These are phyloP conservation scores for Malassezia yamatoensis DNA, from an alignment of 1,284 basidiomycete species.

Conservation along the genomic window DNA sequence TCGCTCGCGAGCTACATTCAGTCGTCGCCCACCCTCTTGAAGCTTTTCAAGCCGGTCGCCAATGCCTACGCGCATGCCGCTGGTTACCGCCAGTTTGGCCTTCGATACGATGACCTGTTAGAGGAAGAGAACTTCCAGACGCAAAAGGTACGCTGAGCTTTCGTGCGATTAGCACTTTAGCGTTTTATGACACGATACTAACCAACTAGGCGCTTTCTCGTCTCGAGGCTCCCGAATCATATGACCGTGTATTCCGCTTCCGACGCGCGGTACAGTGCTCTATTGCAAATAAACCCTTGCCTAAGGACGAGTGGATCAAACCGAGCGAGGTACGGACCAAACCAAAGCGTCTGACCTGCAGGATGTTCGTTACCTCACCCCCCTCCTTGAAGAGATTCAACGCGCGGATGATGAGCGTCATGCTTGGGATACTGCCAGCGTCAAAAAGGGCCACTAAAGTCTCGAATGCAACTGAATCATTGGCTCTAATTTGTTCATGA, in stretches of 20 bases:
- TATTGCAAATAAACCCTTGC: slow-evolving; percentile 68
- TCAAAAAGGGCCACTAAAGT: slow-evolving; percentile 26
- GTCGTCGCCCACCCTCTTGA: slow-evolving; percentile 60
- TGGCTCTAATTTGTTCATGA: too few species aligned
- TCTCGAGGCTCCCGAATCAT: slow-evolving; percentile 66
- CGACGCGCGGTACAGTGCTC: slow-evolving; percentile 72
- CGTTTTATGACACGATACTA: neutral
- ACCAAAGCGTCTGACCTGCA: slow-evolving; percentile 46
- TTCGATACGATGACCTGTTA: slow-evolving; percentile 89
- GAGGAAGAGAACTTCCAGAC: slow-evolving; percentile 75
- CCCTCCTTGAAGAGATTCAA: slow-evolving; percentile 65
- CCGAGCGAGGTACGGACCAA: slow-evolving; percentile 62
- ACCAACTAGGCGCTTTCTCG: slow-evolving; percentile 54
- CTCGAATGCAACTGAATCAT: neutral
- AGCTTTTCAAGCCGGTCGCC: slow-evolving; percentile 67
- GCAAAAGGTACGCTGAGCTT: slow-evolving; percentile 59
- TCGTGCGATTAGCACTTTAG: too few species aligned
- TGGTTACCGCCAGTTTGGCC: slow-evolving; percentile 79
- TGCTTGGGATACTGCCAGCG: slow-evolving; percentile 64
- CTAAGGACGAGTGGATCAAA: slow-evolving; percentile 74
- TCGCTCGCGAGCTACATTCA: slow-evolving; percentile 70
- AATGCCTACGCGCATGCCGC: slow-evolving; percentile 70
- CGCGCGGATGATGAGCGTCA: slow-evolving; percentile 69
- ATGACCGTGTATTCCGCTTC: slow-evolving; percentile 85
- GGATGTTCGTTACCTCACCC: slow-evolving; percentile 83